Evolutionary conservation across 176 grass and related monocot species (phyloP), one percentile per base, ranked within the genome.

Genomic region (Oryza glaberrima): DNA sequence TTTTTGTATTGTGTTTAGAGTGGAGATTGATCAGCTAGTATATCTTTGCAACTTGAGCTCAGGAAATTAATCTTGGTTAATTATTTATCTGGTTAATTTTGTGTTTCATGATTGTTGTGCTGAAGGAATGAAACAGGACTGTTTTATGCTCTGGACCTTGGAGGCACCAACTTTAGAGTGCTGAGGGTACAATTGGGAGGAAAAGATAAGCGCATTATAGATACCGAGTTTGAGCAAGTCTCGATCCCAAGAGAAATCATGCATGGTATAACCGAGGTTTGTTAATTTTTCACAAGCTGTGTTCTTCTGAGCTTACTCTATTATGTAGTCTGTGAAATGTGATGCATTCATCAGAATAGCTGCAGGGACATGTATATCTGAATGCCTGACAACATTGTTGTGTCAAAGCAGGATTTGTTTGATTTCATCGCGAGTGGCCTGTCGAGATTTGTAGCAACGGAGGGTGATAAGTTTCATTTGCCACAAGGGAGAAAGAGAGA

Each of bases 101-200:
- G 12, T 23, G 44, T 34, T n/a, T 65, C 20, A 1, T 5, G 2
- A 77, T 1, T 56, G 9, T 5, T 16, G 38, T 19, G 17, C 40
- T 66, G 26, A 28, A 84, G 82, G 72, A 12, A 83, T 8, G 90
- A 92, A 25, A 82, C 76, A 4, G 90, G 90, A 6, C 65, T 92
- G 73, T 92, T 92, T 76, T 89, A 92, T 75, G 90, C 86, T 15
- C 61, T 92, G 66, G 90, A 92, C 74, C 90, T 89, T 69, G 90
- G 90, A 51, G 90, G 90, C 8, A 92, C 90, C 16, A 89, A 92
- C 69, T 92, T 92, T 63, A 69, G 79, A 64, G 90, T 86, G 40
- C 20, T 89, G 45, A 89, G 90, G 67, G 86, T 92, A 52, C 90
- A 92, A 52, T 70, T 92, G 75, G 90, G 90, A 30, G 90, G 90